Base-by-base conservation (phyloP, 257 asterid genomes). In the Solanum chmielewskii region DNA sequence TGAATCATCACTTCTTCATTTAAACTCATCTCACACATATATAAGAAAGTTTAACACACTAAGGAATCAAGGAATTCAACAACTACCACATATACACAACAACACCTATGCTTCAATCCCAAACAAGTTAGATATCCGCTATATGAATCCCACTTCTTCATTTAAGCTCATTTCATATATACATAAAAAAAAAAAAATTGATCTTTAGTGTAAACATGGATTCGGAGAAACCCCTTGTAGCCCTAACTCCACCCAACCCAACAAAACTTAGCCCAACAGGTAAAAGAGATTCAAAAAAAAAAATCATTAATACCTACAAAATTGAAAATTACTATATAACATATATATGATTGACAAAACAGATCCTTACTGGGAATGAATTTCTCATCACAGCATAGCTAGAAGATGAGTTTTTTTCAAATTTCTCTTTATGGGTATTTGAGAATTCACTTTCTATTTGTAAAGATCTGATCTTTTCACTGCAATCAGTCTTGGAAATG, bases 301-400 rank as follows among this genome's bases (percentile, higher is more conserved):
- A 27, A 49, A 41, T 23, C 35, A 41, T 6, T 41, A 76, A 76
- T n/a, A 76, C 83, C 59, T 41, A 20, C 8, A 74, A 39, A 8
- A 76, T 76, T 33, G 83, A 76, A 12, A 76, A 41, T 42, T 41
- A 76, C 83, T 74, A 73, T 1, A 73, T 9, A 74, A 74, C 18
- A 14, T 8, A 20, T 73, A 37, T 10, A 20, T 73, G 23, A 80
- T 80, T 16, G 47, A 27, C 2, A 9, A 47, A 66, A 84, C 27
- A 47, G 71, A 77, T 74, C 59, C 96, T 91, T 86, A 93, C 99
- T 59, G 98, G 96, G 25, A 88, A 90, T 60, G 97, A 94, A 84
- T 86, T 92, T 31, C 44, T 84, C 13, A 84, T 87, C 85, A 90
- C 86, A 86, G 89, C 44, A 76, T 20, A 44, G 75, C 85, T 91